A percentile compares a stretch with the other conserved stretches of the same genome.
Conservation (phyloP, 495 filamentous ascomycete genomes). For the Hyaloscypha variabilis region DNA sequence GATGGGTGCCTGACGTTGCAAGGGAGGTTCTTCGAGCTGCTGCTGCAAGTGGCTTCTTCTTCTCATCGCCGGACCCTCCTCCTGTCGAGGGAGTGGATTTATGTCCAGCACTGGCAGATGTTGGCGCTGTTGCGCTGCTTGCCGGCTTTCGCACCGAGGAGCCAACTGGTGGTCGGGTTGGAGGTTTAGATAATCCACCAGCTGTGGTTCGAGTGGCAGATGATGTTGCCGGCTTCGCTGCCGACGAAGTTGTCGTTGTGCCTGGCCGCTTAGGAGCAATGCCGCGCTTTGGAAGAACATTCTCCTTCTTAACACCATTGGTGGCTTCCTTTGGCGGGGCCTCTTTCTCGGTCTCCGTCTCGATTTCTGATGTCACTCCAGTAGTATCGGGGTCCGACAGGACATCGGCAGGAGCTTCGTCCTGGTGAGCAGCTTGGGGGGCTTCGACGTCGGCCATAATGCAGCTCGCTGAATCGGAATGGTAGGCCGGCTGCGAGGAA, state of each 20-base stretch:
- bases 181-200: constrained; percentile 35
- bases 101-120: constrained; percentile 30
- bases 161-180: constrained; percentile 27
- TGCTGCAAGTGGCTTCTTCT: constrained; percentile 30
- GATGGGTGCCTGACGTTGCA: constrained; percentile 32
- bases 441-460: constrained; percentile 33
- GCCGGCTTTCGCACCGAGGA: constrained; percentile 30
- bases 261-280: constrained; percentile 24
- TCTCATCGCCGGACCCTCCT: constrained; percentile 32
- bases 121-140: constrained; percentile 30
- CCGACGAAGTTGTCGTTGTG: constrained; percentile 21
- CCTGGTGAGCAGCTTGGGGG: constrained; percentile 18
- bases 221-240: constrained; percentile 26
- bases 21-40: constrained; percentile 34
- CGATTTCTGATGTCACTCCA: constrained; percentile 25
- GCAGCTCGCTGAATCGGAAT: constrained; percentile 9
- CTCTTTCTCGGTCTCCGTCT: constrained; percentile 32
- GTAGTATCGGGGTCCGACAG: constrained; percentile 25
- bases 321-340: constrained; percentile 21
- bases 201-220: constrained; percentile 28
- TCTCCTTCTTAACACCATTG: constrained; percentile 35
- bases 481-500: neutral
- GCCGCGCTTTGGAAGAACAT: constrained; percentile 28
- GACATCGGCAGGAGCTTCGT: constrained; percentile 22
- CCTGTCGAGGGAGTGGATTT: constrained; percentile 28